These are phyloP conservation scores for Crithidia acanthocephali DNA, from an alignment of 208 protist genomes.

Conservation along the genomic window DNA sequence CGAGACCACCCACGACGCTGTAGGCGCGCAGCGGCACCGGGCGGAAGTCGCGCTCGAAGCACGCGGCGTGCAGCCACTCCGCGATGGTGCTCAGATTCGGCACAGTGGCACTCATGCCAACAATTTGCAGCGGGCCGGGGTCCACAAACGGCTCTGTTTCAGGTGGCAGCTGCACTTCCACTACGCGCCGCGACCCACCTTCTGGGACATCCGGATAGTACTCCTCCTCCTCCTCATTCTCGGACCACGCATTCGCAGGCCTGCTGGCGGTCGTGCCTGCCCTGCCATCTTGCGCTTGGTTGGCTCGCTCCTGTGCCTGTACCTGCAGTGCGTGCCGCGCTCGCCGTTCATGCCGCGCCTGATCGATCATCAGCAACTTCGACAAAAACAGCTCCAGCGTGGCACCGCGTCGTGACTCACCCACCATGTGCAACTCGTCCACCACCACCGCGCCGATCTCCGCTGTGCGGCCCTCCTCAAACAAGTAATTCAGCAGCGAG, in stretches of 20 bases:
- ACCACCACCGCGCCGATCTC: conserved; percentile 91
- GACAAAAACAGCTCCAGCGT: conserved; percentile 89
- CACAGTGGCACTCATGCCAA: conserved; percentile 95
- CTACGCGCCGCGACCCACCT: not conserved
- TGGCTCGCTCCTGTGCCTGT: not conserved
- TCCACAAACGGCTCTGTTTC: not conserved
- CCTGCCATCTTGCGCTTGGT: not conserved
- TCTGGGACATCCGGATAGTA: not conserved
- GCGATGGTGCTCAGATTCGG: conserved; percentile 86
- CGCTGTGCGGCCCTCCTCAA: conserved; percentile 59
- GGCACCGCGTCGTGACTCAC: conserved; percentile 79
- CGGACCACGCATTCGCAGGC: not conserved
- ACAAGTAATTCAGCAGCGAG: conserved; percentile 84
- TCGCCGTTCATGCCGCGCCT: conserved; percentile 15
- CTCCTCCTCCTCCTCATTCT: not conserved
- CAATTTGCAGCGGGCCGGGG: conserved; percentile 69
- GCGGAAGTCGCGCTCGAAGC: conserved; percentile 75
- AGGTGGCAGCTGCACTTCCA: not conserved
- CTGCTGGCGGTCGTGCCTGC: no score
- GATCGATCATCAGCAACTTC: conserved; percentile 71
- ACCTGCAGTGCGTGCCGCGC: not conserved
- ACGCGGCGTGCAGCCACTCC: conserved; percentile 77
- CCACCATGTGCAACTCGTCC: conserved; percentile 97
- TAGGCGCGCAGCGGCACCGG: conserved; percentile 84
- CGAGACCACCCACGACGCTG: conserved; percentile 63